Evolutionary conservation across 306 rosid species (phyloP).

Genomic region (Gastrolobium bilobum): DNA sequence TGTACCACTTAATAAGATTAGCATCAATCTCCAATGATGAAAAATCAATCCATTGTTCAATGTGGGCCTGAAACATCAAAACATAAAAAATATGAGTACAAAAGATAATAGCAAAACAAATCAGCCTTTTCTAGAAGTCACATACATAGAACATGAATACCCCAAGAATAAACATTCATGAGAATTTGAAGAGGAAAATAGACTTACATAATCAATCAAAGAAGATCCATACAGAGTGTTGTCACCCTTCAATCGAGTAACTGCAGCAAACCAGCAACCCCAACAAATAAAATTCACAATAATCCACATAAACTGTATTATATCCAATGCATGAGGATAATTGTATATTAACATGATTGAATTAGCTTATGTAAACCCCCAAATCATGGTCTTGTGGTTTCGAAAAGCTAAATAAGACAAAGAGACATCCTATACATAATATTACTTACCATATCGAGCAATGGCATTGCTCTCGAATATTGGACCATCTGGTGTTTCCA

Average conservation of each 20-base stretch:
- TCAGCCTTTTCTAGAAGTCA: background rate
- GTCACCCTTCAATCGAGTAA: constrained; percentile 66
- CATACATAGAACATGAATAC: background rate
- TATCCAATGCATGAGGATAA: background rate
- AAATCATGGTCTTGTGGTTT: background rate
- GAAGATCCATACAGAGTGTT: constrained; percentile 71
- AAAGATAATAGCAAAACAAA: background rate
- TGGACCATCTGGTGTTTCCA: constrained; percentile 86
- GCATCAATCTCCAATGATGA: constrained; percentile 78
- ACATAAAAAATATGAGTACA: background rate
- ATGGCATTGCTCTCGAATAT: constrained; percentile 92
- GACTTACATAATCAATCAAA: constrained; percentile 68
- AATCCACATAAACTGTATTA: background rate
- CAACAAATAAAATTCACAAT: background rate
- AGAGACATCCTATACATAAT: background rate
- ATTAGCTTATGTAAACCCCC: background rate
- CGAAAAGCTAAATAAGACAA: background rate
- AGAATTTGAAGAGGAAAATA: background rate
- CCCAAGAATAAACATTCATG: background rate
- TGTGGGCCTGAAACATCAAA: constrained; percentile 66
- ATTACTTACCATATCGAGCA: constrained; percentile 73
- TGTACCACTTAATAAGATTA: constrained; percentile 52
- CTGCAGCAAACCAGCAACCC: constrained; percentile 61
- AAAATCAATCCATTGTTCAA: constrained; percentile 95
- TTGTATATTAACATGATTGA: background rate